phyloP scores from a whole-genome alignment of 768 basidiomycete species.

The Rhodotorula taiwanensis region DNA sequence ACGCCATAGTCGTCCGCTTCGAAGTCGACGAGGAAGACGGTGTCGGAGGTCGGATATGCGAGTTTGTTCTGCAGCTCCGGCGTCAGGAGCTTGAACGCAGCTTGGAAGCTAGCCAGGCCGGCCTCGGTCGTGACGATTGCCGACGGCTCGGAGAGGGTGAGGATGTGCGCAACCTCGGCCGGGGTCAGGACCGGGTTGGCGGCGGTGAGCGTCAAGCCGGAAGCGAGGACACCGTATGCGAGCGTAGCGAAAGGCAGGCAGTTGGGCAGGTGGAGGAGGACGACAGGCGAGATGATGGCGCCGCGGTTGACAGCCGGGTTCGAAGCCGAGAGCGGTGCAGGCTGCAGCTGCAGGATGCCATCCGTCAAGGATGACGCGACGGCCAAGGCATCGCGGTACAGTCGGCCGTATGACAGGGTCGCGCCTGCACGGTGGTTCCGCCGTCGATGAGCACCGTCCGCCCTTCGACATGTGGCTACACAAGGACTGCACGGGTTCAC shows the following conservation, averaged over 20 bases:
- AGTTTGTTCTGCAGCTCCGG: conserved; percentile 26
- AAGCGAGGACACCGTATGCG: conserved; percentile 38
- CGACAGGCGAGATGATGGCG: conserved; percentile 36
- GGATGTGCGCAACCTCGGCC: conserved; percentile 39
- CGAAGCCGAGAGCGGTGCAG: conserved; percentile 7
- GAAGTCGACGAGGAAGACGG: conserved; percentile 36
- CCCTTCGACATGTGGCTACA: too few relatives aligned
- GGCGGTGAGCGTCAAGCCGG: conserved; percentile 36
- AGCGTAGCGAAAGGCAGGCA: conserved; percentile 37
- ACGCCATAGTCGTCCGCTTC: conserved; percentile 38
- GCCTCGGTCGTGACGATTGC: conserved; percentile 37
- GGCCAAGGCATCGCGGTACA: conserved; percentile 19
- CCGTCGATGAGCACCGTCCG: neutral
- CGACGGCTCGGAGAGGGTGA: conserved; percentile 35
- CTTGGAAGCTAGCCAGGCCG: conserved; percentile 32
- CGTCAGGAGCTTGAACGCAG: conserved; percentile 24
- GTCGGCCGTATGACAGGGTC: conserved; percentile 24
- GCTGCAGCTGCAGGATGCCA: conserved; percentile 12
- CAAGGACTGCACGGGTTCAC: neutral
- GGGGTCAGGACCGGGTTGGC: conserved; percentile 41
- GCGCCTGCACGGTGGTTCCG: conserved; percentile 2
- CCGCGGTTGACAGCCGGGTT: conserved; percentile 27
- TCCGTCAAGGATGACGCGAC: conserved; percentile 26
- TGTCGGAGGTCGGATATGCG: conserved; percentile 27
- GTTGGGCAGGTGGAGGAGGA: conserved; percentile 41